phyloP scores from a whole-genome alignment of 2,329 filamentous ascomycete genomes.

The Blastomyces emzantsi region DNA sequence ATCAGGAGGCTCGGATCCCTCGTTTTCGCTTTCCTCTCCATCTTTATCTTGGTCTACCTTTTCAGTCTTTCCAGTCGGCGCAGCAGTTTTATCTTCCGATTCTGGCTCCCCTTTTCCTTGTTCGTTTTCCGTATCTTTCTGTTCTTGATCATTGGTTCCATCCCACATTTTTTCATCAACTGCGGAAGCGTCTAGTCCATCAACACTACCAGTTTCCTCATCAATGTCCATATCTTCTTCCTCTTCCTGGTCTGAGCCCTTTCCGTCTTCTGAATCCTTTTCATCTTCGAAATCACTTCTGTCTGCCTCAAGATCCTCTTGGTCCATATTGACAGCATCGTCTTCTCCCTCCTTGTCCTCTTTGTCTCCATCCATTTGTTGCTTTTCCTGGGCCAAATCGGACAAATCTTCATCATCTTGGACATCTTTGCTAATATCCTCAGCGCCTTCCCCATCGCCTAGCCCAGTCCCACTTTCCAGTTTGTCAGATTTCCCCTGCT shows the following conservation, averaged over 20 bases:
- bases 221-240: constrained; percentile 65
- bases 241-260: constrained; percentile 52
- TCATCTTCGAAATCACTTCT: constrained; percentile 51
- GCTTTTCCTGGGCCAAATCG: constrained; percentile 79
- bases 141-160: constrained; percentile 58
- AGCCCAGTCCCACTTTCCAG: constrained; percentile 87
- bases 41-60: constrained; percentile 47
- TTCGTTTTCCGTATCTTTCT: constrained; percentile 68
- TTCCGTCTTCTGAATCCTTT: constrained; percentile 50
- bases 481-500: constrained; percentile 62
- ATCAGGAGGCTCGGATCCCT: constrained; percentile 39
- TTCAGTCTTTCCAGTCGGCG: constrained; percentile 48
- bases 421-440: constrained; percentile 97
- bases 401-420: constrained; percentile 86
- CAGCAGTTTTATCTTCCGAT: constrained; percentile 51
- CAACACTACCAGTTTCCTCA: constrained; percentile 82
- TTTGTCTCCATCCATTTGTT: constrained; percentile 40
- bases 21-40: constrained; percentile 51
- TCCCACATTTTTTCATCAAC: constrained; percentile 99
- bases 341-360: constrained; percentile 39
- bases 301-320: constrained; percentile 84
- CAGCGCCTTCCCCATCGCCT: constrained; percentile 87
- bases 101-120: constrained; percentile 44
- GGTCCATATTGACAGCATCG: constrained; percentile 51
- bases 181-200: constrained; percentile 78